These are phyloP conservation scores for Colletotrichum salicis DNA, from an alignment of 2,329 filamentous ascomycete genomes.

Conservation along the genomic window DNA sequence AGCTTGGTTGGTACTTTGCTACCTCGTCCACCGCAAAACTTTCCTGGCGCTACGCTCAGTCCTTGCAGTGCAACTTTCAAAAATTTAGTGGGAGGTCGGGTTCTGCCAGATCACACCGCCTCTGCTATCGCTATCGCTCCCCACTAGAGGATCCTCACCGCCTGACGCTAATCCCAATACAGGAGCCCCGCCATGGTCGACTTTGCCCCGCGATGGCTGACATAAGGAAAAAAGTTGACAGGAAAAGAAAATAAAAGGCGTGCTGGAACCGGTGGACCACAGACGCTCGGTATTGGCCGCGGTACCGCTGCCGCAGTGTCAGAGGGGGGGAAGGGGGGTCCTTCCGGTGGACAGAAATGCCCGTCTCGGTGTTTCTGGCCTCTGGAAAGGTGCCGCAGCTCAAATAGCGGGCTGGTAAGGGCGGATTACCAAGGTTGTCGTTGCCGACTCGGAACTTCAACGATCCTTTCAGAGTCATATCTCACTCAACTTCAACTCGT, in stretches of 20 bases:
- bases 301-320: not conserved
- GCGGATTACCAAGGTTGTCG: slow-evolving; percentile 25
- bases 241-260: not conserved
- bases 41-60: slow-evolving; percentile 10
- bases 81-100: slow-evolving; percentile 37
- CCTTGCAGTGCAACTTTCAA: slow-evolving; percentile 30
- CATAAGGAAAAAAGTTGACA: not conserved
- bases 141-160: slow-evolving; percentile 23
- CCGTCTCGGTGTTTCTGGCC: not conserved
- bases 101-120: slow-evolving; percentile 35
- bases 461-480: not conserved
- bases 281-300: not conserved
- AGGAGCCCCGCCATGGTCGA: slow-evolving; percentile 19
- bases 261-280: slow-evolving; percentile 23
- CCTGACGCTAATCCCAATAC: not conserved
- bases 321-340: not conserved
- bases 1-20: slow-evolving; percentile 5
- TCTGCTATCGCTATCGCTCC: slow-evolving; percentile 18
- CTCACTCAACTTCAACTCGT: slow-evolving; percentile 8
- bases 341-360: not conserved
- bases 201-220: not conserved
- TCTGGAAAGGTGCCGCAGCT: not conserved
- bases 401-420: not conserved
- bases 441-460: slow-evolving; percentile 7
- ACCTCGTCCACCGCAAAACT: slow-evolving; percentile 28